Evolutionary conservation across 1,139 yeast species (phyloP).

Genomic region (Lipomyces yarrowii): DNA sequence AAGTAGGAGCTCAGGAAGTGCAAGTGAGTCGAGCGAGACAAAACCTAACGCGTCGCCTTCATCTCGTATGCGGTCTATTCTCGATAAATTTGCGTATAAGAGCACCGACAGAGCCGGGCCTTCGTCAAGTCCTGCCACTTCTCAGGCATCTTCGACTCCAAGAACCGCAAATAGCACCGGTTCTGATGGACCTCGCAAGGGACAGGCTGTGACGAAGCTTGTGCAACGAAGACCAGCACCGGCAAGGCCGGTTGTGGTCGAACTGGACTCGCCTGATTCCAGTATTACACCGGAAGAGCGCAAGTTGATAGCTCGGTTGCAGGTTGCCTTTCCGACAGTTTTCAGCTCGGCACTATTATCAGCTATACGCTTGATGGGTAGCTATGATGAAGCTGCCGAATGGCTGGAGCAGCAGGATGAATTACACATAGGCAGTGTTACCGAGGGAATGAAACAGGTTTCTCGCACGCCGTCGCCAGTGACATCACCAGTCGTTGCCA

Average conservation of each 20-base stretch:
- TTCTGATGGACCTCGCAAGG: slow-evolving; percentile 4
- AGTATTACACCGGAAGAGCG: slow-evolving; percentile 20
- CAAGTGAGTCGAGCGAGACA: neutral
- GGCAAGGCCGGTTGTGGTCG: slow-evolving; percentile 27
- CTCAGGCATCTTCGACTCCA: neutral
- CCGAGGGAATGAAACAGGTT: neutral
- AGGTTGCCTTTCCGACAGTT: slow-evolving; percentile 38
- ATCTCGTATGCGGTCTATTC: slow-evolving; percentile 7
- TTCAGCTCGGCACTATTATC: slow-evolving; percentile 38
- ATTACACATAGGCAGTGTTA: slow-evolving; percentile 12
- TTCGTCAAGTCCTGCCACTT: neutral
- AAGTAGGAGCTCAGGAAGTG: neutral
- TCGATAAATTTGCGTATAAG: slow-evolving; percentile 9
- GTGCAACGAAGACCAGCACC: slow-evolving; percentile 31
- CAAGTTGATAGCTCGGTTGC: slow-evolving; percentile 35
- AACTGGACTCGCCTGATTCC: slow-evolving; percentile 17
- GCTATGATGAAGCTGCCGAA: slow-evolving; percentile 43
- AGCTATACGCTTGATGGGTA: slow-evolving; percentile 42
- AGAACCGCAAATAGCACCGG: neutral
- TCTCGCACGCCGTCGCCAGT: slow-evolving; percentile 7
- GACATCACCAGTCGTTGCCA: slow-evolving; percentile 9
- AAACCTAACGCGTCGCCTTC: slow-evolving; percentile 1
- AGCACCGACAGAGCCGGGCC: neutral
- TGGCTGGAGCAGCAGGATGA: slow-evolving; percentile 39
- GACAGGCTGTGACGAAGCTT: slow-evolving; percentile 22